A percentile compares a stretch with the other conserved stretches of the same genome.
Evolutionary conservation across 305 asterid genomes (phyloP).

Genomic region (Solanum aculeatissimum): DNA sequence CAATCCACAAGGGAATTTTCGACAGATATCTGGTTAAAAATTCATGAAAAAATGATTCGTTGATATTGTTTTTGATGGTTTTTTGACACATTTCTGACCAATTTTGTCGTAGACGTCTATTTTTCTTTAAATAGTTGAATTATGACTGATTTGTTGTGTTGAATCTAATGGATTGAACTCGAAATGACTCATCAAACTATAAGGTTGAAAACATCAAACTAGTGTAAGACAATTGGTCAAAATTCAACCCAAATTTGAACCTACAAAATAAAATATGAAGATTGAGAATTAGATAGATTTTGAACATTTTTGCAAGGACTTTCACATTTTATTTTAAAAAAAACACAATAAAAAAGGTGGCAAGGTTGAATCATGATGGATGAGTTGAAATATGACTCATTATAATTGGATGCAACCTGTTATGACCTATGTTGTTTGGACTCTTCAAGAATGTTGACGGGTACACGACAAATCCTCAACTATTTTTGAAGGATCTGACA

Average conservation of each 20-base stretch:
- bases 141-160: background rate
- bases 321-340: background rate
- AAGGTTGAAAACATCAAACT: background rate
- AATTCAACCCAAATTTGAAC: background rate
- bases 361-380: background rate
- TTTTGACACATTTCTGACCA: background rate
- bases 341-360: background rate
- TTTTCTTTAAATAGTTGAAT: background rate
- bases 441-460: no score
- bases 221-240: background rate
- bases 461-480: no score
- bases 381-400: background rate
- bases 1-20: background rate
- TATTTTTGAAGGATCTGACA: no score
- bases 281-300: background rate
- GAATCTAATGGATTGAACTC: background rate
- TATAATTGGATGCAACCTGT: background rate
- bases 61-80: background rate
- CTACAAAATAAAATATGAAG: background rate
- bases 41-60: background rate
- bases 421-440: background rate
- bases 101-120: background rate
- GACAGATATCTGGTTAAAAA: background rate
- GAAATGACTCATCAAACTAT: background rate
- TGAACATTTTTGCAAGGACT: no score